Evolutionary conservation across 2,329 filamentous ascomycete genomes (phyloP), one percentile per base, ranked within the genome.

Genomic region (Rachicladosporium sp.): DNA sequence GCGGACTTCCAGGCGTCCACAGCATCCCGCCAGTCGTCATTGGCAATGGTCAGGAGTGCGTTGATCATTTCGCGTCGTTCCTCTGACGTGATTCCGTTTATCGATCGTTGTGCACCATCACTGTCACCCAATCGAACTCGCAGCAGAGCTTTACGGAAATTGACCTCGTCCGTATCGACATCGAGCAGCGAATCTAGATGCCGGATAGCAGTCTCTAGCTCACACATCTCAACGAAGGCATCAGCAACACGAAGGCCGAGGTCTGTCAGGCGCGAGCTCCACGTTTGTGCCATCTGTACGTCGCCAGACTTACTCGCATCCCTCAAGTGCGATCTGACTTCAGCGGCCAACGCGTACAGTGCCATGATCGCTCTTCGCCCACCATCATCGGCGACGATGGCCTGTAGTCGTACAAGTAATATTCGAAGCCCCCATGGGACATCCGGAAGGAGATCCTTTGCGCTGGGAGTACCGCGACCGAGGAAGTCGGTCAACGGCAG

Each of bases 371-470:
- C 82, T 47, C 88, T 73, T 45, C 88, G 73, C 4, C 89, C 73
- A 36, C 80, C 76, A 60, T 98, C 91, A 3, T 80, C 80, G 47
- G 91, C 93, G 1, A 85, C 86, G 34, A 94, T 73, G 0, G 84
- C 85, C 50, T 93, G 85, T 12, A 96, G 70, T 1, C 88, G 74
- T 6, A 95, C 82, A 5, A 81, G 79, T 10, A 96, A 70, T 2
- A 95, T 73, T 5, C 91, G 76, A 38, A 98, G 70, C 32, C 81
- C 74, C 88, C 91, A 98, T 0, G 89, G 89, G 0, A 89, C 82
- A 1, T 93, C 55, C 82, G 80, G 39, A 64, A 61, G 12, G 66
- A 72, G 0, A 63, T 70, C 15, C 59, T 52, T n/a, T 69, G 67
- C 50, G 74, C 73, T 5, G 68, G 61, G 57, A 78, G 50, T 42